Evolutionary conservation across 305 asterid genomes (phyloP), one percentile per base, ranked within the genome.

Genomic region (Fraxinus angustifolia): DNA sequence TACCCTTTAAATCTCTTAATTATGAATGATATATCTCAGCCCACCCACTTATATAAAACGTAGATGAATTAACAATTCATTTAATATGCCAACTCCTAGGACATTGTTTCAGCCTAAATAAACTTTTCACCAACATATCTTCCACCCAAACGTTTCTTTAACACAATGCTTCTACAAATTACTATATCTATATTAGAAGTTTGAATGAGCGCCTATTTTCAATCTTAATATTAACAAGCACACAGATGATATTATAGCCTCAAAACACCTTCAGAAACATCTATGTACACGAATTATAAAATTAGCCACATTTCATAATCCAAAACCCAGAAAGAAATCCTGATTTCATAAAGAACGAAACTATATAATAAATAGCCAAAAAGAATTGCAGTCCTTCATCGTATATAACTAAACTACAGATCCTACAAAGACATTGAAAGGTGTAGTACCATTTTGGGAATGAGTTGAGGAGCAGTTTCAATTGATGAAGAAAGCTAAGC

Each of bases 401-500:
- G 73, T 26, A 26, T 8, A 23, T 28, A 65, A 11, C 17, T 10
- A 71, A 50, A 62, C 10, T 17, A 26, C 6, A 26, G 38, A 72
- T 23, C n/a, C 4, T 3, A 67, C 1, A 31, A 31, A 42, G 42
- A 11, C 36, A 21, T 26, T 23, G 56, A 74, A 26, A 45, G 42
- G 42, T 10, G 16, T 65, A 12, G 33, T 33, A 80, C 86, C 86
- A 86, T 83, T 78, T 38, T 56, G 78, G 26, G n/a, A 71, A 67
- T 23, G 75, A 80, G 21, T 36, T 16, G 81, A 53, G 38, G 78
- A 82, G 73, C 45, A 6, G 81, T 73, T 45, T 56, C 40, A 8
- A 12, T 21, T 62, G 58, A 36, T 48, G 34, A 38, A 56, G 76
- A 62, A 58, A 70, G 65, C 48, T 5, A 75, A 75, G 76, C 60